Percentiles rank a stretch among this genome's conserved stretches.
Conservation (phyloP, 495 filamentous ascomycete genomes). For the Trichoderma virens region DNA sequence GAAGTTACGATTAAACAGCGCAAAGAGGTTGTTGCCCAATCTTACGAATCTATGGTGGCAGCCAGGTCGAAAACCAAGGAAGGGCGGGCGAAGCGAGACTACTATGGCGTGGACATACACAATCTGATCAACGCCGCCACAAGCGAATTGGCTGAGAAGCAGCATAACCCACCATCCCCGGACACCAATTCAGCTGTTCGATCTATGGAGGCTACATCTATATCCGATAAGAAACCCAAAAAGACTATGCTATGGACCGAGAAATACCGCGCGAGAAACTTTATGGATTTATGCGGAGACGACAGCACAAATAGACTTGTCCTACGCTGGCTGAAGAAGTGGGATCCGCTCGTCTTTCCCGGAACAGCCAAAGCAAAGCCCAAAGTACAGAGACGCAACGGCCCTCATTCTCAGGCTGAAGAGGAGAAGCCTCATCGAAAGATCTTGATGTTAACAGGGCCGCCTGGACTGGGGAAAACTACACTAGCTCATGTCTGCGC, state of each 20-base stretch:
- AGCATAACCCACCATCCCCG: constrained; percentile 7
- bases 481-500: constrained; percentile 95
- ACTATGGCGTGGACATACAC: constrained; percentile 89
- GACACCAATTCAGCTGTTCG: constrained; percentile 21
- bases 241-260: constrained; percentile 67
- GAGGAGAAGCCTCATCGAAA: constrained; percentile 71
- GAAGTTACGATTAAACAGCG: constrained; percentile 48
- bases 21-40: constrained; percentile 35
- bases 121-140: constrained; percentile 62
- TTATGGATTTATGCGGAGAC: constrained; percentile 88
- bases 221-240: constrained; percentile 34
- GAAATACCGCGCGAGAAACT: constrained; percentile 85
- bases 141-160: constrained; percentile 32
- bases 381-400: constrained; percentile 20
- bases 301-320: constrained; percentile 90
- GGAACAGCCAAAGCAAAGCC: constrained; percentile 51
- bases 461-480: constrained; percentile 91
- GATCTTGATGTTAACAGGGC: constrained; percentile 81
- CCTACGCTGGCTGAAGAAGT: constrained; percentile 84
- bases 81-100: constrained; percentile 70
- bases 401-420: constrained; percentile 34
- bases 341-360: constrained; percentile 91
- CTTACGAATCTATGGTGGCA: constrained; percentile 64
- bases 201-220: constrained; percentile 29
- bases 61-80: constrained; percentile 58